Evolutionary conservation across 192 early-diverging fungal genomes (phyloP), one percentile per base, ranked within the genome.

Genomic region (Rhizophagus clarus): DNA sequence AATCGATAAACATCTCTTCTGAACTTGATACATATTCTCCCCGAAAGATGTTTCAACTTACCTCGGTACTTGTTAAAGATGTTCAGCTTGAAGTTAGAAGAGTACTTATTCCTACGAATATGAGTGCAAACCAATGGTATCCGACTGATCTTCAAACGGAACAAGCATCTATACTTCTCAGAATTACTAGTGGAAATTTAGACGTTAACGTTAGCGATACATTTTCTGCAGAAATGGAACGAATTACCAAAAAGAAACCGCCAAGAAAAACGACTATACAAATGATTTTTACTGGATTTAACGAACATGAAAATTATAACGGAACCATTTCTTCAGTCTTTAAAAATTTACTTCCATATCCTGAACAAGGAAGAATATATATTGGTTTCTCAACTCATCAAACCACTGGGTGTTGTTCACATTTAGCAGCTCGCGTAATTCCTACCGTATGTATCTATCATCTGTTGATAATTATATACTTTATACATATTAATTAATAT

Each of bases 371-470:
- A 8, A 86, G 90, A 20, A 88, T 96, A 12, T 96, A 96, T 79
- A 97, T 97, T 68, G 96, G 96, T 0, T 94, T 96, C 79, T 94
- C 94, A 0, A 97, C 96, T 4, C 92, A 94, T 73, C 96, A 97
- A 81, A 97, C 96, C 0, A 96, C 95, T 4, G 96, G 96, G n/a
- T 94, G 91, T 80, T 88, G 88, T 31, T 89, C 90, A 26, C 95
- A 95, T 71, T 81, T 96, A 47, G 93, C 93, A 15, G 94, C 90
- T 15, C 90, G 95, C 51, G 87, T 97, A 37, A 97, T 97, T 74
- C 96, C 95, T 1, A 97, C 96, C 3, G 96, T 79, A 77, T 17
- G 76, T 72, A 47, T 15, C 20, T 20, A 40, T 37, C 3, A 15
- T 51, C 1, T 47, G 45, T 7, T 20, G 26, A 20, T 28, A 12